phyloP scores from a whole-genome alignment of 148 eudicot species.

The Diospyros lotus region DNA sequence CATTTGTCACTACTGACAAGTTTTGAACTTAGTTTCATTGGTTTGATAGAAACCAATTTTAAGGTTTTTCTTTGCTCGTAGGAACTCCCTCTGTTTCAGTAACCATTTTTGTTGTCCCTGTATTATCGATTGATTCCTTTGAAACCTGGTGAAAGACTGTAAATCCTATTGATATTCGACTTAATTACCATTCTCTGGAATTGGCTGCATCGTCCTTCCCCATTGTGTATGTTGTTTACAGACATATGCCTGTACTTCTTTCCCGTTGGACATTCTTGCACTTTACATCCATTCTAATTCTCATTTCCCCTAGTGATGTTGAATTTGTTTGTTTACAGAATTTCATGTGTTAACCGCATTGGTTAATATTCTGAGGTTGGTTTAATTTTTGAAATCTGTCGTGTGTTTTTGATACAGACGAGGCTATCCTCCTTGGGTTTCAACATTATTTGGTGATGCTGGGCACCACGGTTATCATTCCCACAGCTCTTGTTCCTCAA shows the following conservation, averaged over 20 bases:
- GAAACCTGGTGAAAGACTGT: not conserved
- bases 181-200: not conserved
- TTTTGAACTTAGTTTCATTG: not conserved
- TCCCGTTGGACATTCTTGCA: not conserved
- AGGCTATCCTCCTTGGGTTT: constrained; percentile 87
- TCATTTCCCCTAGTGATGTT: not conserved
- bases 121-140: not conserved
- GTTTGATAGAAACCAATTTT: not conserved
- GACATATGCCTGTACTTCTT: not conserved
- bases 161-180: not conserved
- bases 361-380: not conserved
- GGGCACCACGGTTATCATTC: constrained; percentile 88
- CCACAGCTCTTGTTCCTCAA: constrained; percentile 91
- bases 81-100: not conserved
- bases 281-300: not conserved
- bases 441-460: constrained; percentile 97
- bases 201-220: not conserved
- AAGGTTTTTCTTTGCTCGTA: not conserved
- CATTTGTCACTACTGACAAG: too few relatives aligned
- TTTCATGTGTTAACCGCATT: not conserved
- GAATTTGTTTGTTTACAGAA: not conserved
- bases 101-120: not conserved
- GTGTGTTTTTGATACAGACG: constrained; percentile 39
- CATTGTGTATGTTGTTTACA: not conserved
- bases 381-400: not conserved